Conservation (phyloP, 805 yeast genomes). For the Blastobotrys terrestris region DNA sequence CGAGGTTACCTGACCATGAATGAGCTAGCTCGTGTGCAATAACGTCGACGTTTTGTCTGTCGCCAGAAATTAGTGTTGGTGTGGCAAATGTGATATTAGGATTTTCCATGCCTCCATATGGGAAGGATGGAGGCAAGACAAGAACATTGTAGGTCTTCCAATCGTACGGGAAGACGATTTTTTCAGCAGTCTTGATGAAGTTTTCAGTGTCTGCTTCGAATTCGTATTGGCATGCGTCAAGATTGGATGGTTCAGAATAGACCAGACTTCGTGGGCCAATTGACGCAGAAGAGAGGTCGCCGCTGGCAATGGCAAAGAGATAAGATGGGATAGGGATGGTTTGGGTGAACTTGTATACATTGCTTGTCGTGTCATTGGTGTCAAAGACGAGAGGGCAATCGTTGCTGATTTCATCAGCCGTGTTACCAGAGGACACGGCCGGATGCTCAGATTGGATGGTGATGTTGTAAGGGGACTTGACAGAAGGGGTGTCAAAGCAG, state of each 20-base stretch:
- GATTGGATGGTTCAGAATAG: conserved; percentile 66
- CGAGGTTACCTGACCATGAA: conserved; percentile 88
- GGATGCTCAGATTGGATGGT: conserved; percentile 57
- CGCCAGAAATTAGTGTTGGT: conserved; percentile 80
- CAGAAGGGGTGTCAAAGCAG: conserved; percentile 84
- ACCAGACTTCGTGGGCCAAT: conserved; percentile 87
- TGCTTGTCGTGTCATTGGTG: conserved; percentile 8
- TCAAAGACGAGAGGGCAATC: conserved; percentile 7
- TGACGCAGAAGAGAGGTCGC: conserved; percentile 57
- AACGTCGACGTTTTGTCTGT: conserved; percentile 79
- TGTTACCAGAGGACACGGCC: conserved; percentile 68
- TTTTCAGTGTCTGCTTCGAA: conserved; percentile 70
- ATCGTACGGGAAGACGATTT: conserved; percentile 68
- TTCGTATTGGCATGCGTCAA: conserved; percentile 68
- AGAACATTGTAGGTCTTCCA: conserved; percentile 81
- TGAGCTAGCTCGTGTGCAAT: conserved; percentile 92
- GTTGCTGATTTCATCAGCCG: conserved; percentile 21
- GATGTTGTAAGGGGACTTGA: conserved; percentile 60
- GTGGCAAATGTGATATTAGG: conserved; percentile 89
- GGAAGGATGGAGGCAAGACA: conserved; percentile 69
- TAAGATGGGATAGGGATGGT: conserved; percentile 82
- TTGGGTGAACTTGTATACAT: conserved; percentile 53
- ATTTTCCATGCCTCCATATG: conserved; percentile 94
- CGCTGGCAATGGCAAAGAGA: conserved; percentile 77
- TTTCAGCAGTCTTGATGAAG: conserved; percentile 73